Evolutionary conservation across 768 basidiomycete species (phyloP).

Genomic region (Arthromyces matolae): DNA sequence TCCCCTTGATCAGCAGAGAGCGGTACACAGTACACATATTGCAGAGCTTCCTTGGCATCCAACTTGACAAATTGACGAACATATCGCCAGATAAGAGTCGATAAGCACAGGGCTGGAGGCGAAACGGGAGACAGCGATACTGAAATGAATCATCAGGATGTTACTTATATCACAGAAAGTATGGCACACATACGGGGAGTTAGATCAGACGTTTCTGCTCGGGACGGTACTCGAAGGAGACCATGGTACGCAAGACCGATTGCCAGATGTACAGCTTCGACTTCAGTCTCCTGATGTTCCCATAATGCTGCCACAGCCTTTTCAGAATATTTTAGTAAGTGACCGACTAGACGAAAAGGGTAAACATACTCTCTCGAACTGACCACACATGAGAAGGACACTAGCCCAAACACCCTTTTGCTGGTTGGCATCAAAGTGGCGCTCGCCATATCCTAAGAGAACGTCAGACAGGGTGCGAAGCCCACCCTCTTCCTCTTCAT

Average conservation of each 20-base stretch:
- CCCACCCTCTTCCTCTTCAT: conserved; percentile 79
- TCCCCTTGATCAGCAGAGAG: conserved; percentile 68
- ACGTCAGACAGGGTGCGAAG: conserved; percentile 73
- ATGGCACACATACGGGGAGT: conserved; percentile 55
- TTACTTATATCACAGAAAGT: background rate
- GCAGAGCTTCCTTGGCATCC: conserved; percentile 90
- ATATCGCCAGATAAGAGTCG: conserved; percentile 89
- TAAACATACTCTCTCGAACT: conserved; percentile 86
- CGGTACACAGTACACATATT: conserved; percentile 88
- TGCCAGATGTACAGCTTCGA: conserved; percentile 93
- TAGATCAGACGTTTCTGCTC: conserved; percentile 80
- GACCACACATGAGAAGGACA: conserved; percentile 85
- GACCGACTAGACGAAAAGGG: background rate
- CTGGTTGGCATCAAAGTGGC: conserved; percentile 73
- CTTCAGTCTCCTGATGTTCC: conserved; percentile 81
- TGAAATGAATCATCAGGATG: conserved; percentile 22
- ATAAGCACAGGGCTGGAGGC: conserved; percentile 73
- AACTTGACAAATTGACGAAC: conserved; percentile 88
- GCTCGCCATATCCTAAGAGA: conserved; percentile 72
- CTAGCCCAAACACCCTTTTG: conserved; percentile 73
- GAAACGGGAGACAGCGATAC: conserved; percentile 68
- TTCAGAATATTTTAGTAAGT: background rate
- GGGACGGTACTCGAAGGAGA: conserved; percentile 76
- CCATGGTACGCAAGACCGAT: conserved; percentile 93
- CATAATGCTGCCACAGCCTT: conserved; percentile 90